Conservation (phyloP, 345 rosid species). For the Hirschfeldia incana region DNA sequence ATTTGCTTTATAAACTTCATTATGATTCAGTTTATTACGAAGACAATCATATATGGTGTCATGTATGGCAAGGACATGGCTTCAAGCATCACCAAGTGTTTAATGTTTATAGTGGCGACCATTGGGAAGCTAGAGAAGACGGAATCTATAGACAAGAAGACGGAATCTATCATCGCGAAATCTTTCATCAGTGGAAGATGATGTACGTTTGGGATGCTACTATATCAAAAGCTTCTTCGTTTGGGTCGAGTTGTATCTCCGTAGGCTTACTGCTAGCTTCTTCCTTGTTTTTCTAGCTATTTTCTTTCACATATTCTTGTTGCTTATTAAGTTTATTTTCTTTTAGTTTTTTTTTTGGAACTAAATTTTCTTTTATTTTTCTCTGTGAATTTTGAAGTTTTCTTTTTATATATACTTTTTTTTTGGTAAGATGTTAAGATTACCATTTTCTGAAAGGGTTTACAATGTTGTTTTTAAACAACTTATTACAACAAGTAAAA, state of each 20-base stretch:
- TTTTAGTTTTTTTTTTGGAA: background rate
- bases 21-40: background rate
- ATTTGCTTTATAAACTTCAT: background rate
- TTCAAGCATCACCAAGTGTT: slow-evolving; percentile 19
- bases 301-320: background rate
- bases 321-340: background rate
- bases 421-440: too few species aligned
- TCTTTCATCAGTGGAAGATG: background rate
- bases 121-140: slow-evolving; percentile 27
- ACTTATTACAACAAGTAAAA: too few species aligned
- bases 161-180: background rate
- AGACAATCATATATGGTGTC: background rate
- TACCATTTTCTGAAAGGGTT: too few species aligned
- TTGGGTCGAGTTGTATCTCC: background rate
- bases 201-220: slow-evolving; percentile 12
- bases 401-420: background rate
- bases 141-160: slow-evolving; percentile 13
- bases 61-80: slow-evolving; percentile 20
- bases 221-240: slow-evolving; percentile 9
- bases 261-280: background rate
- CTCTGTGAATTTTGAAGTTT: background rate
- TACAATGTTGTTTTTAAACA: too few species aligned
- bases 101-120: background rate
- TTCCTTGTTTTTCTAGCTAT: background rate
- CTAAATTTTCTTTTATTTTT: background rate